Evolutionary conservation across 768 basidiomycete species (phyloP).

Genomic region (Termitomyces sp.): DNA sequence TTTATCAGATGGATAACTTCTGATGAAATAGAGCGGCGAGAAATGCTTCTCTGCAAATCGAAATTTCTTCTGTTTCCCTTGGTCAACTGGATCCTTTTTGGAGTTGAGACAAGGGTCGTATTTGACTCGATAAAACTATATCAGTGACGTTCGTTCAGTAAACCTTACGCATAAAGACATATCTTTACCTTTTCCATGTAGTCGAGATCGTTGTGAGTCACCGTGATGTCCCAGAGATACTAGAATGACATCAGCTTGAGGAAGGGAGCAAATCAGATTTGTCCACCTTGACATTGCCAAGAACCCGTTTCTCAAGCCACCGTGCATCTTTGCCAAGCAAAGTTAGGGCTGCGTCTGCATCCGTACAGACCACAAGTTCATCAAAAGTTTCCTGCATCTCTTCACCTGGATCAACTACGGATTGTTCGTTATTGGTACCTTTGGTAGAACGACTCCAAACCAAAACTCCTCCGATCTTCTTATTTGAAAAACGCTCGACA

Average conservation of each 20-base stretch:
- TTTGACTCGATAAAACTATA: slow-evolving; percentile 34
- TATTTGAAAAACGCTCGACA: slow-evolving; percentile 16
- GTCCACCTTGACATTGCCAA: slow-evolving; percentile 25
- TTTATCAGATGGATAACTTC: slow-evolving; percentile 36
- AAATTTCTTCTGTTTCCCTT: slow-evolving; percentile 22
- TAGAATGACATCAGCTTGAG: neutral
- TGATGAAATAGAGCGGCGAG: slow-evolving; percentile 40
- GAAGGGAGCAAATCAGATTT: neutral
- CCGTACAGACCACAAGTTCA: slow-evolving; percentile 22
- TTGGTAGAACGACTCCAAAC: slow-evolving; percentile 22
- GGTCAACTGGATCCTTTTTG: slow-evolving; percentile 19
- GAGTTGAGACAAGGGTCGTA: slow-evolving; percentile 28
- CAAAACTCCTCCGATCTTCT: slow-evolving; percentile 15
- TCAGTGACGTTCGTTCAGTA: neutral
- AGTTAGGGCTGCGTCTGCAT: slow-evolving; percentile 21
- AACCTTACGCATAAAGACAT: neutral
- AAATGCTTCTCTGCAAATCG: slow-evolving; percentile 34
- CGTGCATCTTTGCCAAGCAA: slow-evolving; percentile 20
- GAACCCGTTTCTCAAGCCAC: slow-evolving; percentile 23
- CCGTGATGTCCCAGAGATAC: slow-evolving; percentile 41
- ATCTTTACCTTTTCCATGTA: slow-evolving; percentile 40
- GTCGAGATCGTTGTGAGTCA: slow-evolving; percentile 41
- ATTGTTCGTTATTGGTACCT: slow-evolving; percentile 23
- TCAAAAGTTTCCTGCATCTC: slow-evolving; percentile 20
- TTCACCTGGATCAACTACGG: slow-evolving; percentile 21